These are phyloP conservation scores for Rhodotorula kratochvilovae DNA, from an alignment of 768 basidiomycete genomes.

Conservation along the genomic window DNA sequence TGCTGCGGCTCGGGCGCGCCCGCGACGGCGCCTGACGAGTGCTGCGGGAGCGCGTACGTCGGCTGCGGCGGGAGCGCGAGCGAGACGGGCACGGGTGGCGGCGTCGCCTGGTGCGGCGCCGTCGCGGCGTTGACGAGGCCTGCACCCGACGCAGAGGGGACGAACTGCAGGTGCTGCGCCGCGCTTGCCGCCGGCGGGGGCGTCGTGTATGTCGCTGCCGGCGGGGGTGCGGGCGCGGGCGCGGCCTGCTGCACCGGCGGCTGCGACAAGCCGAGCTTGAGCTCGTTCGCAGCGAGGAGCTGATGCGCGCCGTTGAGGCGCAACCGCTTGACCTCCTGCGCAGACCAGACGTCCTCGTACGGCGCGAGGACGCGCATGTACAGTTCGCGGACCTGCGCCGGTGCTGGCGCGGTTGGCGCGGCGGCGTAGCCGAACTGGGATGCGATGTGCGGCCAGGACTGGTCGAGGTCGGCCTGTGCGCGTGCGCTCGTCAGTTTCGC, in stretches of 20 bases:
- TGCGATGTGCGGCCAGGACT: slow-evolving; percentile 7
- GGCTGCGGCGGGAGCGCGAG: background rate
- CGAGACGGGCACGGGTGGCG: background rate
- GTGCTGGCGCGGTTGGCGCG: background rate
- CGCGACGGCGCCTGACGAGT: background rate
- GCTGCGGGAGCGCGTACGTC: background rate
- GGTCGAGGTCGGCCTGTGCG: slow-evolving; percentile 8
- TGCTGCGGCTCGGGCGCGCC: background rate
- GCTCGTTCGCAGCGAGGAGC: background rate
- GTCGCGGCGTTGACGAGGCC: background rate
- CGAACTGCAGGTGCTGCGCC: background rate
- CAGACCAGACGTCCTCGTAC: slow-evolving; percentile 21
- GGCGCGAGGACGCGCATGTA: slow-evolving; percentile 12
- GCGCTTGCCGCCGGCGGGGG: background rate
- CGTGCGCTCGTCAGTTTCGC: background rate
- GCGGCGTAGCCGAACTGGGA: background rate
- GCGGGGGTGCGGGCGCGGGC: background rate
- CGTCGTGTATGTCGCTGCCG: background rate
- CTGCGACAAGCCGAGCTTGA: background rate
- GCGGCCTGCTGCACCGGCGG: background rate
- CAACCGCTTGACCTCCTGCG: slow-evolving; percentile 5
- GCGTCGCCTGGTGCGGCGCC: background rate
- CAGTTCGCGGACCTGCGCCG: slow-evolving; percentile 11
- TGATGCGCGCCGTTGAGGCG: background rate
- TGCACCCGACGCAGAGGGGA: background rate